These are phyloP conservation scores for Aspergillus cristatus DNA, from an alignment of 495 filamentous ascomycete species.

Conservation along the genomic window DNA sequence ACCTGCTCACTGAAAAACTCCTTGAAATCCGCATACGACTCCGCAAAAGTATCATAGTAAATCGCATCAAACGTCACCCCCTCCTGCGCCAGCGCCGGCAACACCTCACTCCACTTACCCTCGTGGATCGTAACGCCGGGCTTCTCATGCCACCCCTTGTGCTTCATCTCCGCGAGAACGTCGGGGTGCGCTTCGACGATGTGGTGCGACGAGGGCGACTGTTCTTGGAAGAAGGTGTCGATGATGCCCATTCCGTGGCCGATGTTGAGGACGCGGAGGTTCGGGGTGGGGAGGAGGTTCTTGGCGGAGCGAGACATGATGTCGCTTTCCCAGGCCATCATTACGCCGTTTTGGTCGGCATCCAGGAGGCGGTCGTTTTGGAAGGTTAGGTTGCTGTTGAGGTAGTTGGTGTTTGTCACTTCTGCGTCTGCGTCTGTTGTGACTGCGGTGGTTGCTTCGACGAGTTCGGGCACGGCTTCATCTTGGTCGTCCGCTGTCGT, in stretches of 20 bases:
- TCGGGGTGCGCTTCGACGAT: constrained; percentile 88
- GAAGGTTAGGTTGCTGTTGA: constrained; percentile 70
- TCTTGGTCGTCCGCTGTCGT: constrained; percentile 7
- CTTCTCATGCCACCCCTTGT: constrained; percentile 54
- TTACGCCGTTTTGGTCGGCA: constrained; percentile 74
- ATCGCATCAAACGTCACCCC: constrained; percentile 78
- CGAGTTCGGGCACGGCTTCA: constrained; percentile 21
- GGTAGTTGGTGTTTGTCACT: constrained; percentile 60
- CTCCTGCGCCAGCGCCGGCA: constrained; percentile 59
- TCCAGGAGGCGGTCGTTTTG: constrained; percentile 68
- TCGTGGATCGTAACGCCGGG: constrained; percentile 55
- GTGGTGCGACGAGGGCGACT: constrained; percentile 59
- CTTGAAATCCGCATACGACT: constrained; percentile 76
- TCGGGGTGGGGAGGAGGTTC: constrained; percentile 47
- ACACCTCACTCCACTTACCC: constrained; percentile 78
- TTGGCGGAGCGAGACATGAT: constrained; percentile 78
- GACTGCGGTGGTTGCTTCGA: constrained; percentile 18
- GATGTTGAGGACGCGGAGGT: constrained; percentile 74
- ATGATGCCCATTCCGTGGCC: constrained; percentile 97
- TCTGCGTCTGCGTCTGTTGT: constrained; percentile 8
- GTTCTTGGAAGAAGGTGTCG: constrained; percentile 68
- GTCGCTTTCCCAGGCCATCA: constrained; percentile 93
- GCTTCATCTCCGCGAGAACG: constrained; percentile 62
- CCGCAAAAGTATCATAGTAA: constrained; percentile 97
- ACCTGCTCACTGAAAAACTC: constrained; percentile 85